Percentiles rank a stretch among this genome's conserved stretches.
phyloP scores from a whole-genome alignment of 768 basidiomycete species.

The Tulasnella sp. region DNA sequence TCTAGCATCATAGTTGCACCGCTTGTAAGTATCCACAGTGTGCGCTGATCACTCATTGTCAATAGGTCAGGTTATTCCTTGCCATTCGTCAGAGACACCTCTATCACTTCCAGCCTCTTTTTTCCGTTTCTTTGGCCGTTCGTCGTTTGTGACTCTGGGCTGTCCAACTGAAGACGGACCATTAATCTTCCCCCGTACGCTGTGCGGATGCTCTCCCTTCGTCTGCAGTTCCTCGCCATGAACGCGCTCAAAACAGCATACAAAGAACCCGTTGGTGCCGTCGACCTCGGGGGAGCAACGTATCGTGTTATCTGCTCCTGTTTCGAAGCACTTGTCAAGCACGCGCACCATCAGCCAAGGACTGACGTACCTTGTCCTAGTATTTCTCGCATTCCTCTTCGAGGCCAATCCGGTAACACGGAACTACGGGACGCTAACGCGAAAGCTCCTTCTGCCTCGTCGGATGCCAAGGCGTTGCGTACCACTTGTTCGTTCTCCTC shows the following conservation, averaged over 20 bases:
- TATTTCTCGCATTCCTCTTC: slow-evolving; percentile 66
- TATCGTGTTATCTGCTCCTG: slow-evolving; percentile 45
- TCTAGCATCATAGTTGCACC: no score
- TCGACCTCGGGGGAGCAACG: slow-evolving; percentile 74
- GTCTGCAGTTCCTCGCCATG: neutral
- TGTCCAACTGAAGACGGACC: no score
- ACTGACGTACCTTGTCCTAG: slow-evolving; percentile 29
- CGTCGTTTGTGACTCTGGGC: neutral
- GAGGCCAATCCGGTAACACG: slow-evolving; percentile 70
- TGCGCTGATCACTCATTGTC: no score
- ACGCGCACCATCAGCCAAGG: neutral
- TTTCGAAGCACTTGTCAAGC: slow-evolving; percentile 25
- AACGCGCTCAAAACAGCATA: slow-evolving; percentile 68
- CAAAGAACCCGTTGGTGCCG: slow-evolving; percentile 93
- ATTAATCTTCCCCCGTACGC: neutral
- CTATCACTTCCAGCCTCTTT: slow-evolving; percentile 2
- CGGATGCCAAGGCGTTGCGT: slow-evolving; percentile 51
- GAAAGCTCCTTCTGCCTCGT: slow-evolving; percentile 58
- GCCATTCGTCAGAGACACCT: neutral
- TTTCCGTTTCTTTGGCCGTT: slow-evolving; percentile 4
- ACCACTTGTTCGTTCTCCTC: slow-evolving; percentile 92
- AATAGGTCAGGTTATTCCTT: no score
- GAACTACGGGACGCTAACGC: slow-evolving; percentile 48
- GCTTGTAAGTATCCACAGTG: no score
- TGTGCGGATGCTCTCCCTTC: slow-evolving; percentile 11